Evolutionary conservation across 129 eudicot genomes (phyloP).

Genomic region (Flaveria bidentis): DNA sequence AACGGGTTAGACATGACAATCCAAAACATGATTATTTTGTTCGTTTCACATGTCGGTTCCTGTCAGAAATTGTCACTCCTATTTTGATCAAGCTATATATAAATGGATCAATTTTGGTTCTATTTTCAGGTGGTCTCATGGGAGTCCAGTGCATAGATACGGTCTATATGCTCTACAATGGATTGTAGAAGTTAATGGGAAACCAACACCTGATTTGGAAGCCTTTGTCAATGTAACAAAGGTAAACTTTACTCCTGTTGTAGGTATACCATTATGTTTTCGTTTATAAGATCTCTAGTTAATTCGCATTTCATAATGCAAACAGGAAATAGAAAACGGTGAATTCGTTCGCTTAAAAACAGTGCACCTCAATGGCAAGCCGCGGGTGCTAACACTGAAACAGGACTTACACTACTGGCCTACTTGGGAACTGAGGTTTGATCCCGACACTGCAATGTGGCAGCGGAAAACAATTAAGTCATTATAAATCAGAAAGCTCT

Average conservation of each 20-base stretch:
- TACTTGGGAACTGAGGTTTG: conserved; percentile 86
- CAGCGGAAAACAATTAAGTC: conserved; percentile 65
- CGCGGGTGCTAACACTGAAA: conserved; percentile 80
- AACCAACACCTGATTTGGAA: conserved; percentile 84
- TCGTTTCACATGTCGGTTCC: neutral
- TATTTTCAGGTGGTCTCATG: conserved; percentile 83
- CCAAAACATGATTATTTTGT: neutral
- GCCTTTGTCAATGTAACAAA: conserved; percentile 79
- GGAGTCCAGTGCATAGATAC: conserved; percentile 90
- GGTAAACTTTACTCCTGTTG: conserved; percentile 38
- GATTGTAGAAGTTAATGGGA: conserved; percentile 95
- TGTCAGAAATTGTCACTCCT: neutral
- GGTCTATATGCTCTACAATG: conserved; percentile 90
- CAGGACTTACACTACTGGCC: conserved; percentile 99
- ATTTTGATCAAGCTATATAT: neutral
- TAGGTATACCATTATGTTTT: neutral
- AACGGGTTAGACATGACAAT: neutral
- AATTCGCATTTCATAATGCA: neutral
- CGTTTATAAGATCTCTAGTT: neutral
- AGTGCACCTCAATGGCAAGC: conserved; percentile 81
- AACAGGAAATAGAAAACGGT: conserved; percentile 72
- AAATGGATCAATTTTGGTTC: neutral
- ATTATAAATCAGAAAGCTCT: conserved; percentile 24
- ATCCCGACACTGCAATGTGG: conserved; percentile 76
- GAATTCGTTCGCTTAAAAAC: conserved; percentile 83